Evolutionary conservation across 768 basidiomycete species (phyloP).

Genomic region (Xerocomus spinulosus): DNA sequence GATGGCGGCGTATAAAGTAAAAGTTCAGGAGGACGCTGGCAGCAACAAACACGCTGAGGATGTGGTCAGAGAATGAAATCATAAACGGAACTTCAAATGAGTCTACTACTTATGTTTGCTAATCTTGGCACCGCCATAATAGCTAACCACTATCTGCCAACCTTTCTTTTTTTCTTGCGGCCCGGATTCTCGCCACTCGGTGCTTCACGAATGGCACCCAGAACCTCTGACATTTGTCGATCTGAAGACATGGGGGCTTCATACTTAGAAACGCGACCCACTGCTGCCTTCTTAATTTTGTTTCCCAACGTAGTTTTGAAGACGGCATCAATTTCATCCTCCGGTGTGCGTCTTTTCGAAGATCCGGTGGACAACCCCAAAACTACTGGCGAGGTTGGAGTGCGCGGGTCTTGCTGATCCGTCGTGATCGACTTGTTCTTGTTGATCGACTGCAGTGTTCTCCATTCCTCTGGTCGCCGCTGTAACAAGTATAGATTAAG

Average conservation of each 20-base stretch:
- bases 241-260: conserved; percentile 25
- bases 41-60: conserved; percentile 2
- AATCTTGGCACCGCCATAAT: no score
- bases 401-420: conserved; percentile 16
- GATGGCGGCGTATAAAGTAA: conserved; percentile 9
- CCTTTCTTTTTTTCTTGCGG: conserved; percentile 31
- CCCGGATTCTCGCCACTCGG: conserved; percentile 43
- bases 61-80: conserved; percentile 6
- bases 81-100: conserved; percentile 3
- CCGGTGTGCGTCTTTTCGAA: conserved; percentile 42
- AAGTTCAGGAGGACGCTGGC: conserved; percentile 19
- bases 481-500: conserved; percentile 75
- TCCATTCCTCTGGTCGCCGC: conserved; percentile 83
- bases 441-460: conserved; percentile 51
- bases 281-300: conserved; percentile 52
- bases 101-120: no score
- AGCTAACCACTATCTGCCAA: conserved; percentile 3
- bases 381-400: not conserved
- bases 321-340: conserved; percentile 73
- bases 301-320: conserved; percentile 58
- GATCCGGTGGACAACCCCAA: conserved; percentile 26
- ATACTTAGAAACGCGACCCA: conserved; percentile 24
- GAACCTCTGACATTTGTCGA: conserved; percentile 42
- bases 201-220: conserved; percentile 57
- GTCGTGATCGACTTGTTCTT: conserved; percentile 24